Base-by-base conservation (phyloP, 768 basidiomycete genomes). In the Podaxis carcinomalis region DNA sequence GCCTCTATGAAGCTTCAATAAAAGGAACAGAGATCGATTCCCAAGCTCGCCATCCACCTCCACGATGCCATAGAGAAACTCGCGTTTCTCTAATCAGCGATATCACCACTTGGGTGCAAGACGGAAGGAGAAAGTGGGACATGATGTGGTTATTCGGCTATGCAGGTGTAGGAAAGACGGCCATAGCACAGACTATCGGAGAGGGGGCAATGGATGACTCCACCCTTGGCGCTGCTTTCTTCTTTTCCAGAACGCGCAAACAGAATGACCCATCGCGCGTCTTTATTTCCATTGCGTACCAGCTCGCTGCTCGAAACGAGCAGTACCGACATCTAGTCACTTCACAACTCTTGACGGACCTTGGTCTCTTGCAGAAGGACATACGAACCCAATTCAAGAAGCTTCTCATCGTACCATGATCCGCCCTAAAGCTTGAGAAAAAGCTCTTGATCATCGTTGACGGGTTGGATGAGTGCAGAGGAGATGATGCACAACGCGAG, bases 401-500 rank as follows among this genome's bases (percentile, higher is more conserved):
- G 14, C 52, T 62, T 9, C 35, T 65, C 23, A 4, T 56, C 35
- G 36, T 49, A n/a, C 64, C 64, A 21, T 40, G 56, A 11, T 28
- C 37, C 1, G 14, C 4, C 4, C 37, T 47, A 14, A 40, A 59
- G 11, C 19, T 42, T 5, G 46, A 28, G 10, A n/a, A 58, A 3
- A 54, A 21, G 23, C 51, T 53, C 1, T 19, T 55, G 23, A 54
- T 65, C 49, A 54, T 59, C 28, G 49, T 65, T 14, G 64, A 65
- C 27, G 64, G 64, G 2, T 46, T 56, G 19, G 64, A 67, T 47
- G 66, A 67, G n/a, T 67, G 64, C 44, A 19, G 23, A 4, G 63
- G 57, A 3, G 51, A 55, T 21, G 19, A 58, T 2, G 36, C 52
- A n/a, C 64, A 67, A 27, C 35, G 42, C 13, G 51, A 64, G 14